A percentile compares a stretch with the other conserved stretches of the same genome.
These are phyloP conservation scores for Blastobotrys indianensis DNA, from an alignment of 1,139 yeast genomes.

Conservation along the genomic window DNA sequence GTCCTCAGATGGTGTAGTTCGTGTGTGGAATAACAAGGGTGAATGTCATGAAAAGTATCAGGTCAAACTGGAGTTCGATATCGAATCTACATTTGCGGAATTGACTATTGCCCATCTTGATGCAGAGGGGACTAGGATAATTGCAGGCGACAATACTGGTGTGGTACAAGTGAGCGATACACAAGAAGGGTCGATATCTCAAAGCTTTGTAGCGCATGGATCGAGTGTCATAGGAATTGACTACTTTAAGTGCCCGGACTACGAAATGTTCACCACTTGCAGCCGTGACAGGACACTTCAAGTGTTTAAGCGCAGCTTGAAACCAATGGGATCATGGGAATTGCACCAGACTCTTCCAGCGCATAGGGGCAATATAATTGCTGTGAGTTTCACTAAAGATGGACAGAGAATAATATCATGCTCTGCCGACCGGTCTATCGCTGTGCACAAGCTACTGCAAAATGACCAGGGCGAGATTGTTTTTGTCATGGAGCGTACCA, in stretches of 20 bases:
- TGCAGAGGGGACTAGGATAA: conserved; percentile 8
- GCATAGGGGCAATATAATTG: conserved; percentile 51
- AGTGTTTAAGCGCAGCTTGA: conserved; percentile 33
- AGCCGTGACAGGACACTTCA: conserved; percentile 63
- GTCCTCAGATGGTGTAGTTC: conserved; percentile 25
- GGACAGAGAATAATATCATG: conserved; percentile 43
- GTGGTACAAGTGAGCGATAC: conserved; percentile 14
- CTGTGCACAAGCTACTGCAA: conserved; percentile 42
- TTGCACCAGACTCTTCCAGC: conserved; percentile 50
- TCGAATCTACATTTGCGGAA: conserved; percentile 5
- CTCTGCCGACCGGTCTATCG: conserved; percentile 54
- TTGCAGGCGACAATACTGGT: conserved; percentile 24
- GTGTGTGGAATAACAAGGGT: conserved; percentile 22
- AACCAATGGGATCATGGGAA: conserved; percentile 38
- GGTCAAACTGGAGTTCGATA: neutral
- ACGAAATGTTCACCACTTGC: conserved; percentile 26
- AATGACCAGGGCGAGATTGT: conserved; percentile 18
- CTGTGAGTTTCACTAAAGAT: conserved; percentile 31
- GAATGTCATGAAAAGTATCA: conserved; percentile 13
- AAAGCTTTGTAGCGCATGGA: conserved; percentile 26
- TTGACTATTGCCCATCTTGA: conserved; percentile 16
- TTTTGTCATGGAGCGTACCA: conserved; percentile 40
- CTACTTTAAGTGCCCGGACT: conserved; percentile 10
- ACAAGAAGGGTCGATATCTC: neutral
- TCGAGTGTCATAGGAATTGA: conserved; percentile 27